Conservation (phyloP, 495 filamentous ascomycete species). For the Aspergillus cristatus region DNA sequence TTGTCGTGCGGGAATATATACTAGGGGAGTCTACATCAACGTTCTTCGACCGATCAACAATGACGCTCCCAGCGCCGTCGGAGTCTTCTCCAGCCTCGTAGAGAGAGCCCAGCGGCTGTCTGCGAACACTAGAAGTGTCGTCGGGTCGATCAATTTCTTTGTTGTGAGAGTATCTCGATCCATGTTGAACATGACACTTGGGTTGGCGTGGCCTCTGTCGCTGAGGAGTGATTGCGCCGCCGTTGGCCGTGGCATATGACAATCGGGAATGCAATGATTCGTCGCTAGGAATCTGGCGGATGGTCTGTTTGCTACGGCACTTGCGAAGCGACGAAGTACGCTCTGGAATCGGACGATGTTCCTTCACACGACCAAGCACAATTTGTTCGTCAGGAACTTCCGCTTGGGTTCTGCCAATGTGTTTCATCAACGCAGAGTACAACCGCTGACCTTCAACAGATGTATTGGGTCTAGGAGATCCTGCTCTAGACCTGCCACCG, state of each 20-base stretch:
- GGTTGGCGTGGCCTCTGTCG: constrained; percentile 1
- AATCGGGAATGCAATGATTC: constrained; percentile 21
- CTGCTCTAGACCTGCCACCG: constrained; percentile 2
- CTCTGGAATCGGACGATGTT: constrained; percentile 23
- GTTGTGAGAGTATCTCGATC: background rate
- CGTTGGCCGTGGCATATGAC: constrained; percentile 23
- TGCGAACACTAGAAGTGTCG: no score
- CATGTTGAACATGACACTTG: background rate
- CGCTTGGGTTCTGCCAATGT: constrained; percentile 34
- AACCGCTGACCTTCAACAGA: constrained; percentile 55
- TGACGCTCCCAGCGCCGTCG: constrained; percentile 14
- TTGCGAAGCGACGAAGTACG: constrained; percentile 20
- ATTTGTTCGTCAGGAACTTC: constrained; percentile 24
- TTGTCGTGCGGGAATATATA: constrained; percentile 48
- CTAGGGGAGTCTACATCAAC: constrained; percentile 32
- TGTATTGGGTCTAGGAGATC: constrained; percentile 11
- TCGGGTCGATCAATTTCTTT: background rate
- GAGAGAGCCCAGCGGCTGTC: no score
- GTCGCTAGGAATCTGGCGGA: constrained; percentile 25
- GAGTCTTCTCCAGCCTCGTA: constrained; percentile 4
- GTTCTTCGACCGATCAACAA: constrained; percentile 7
- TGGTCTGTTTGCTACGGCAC: constrained; percentile 19
- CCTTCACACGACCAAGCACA: constrained; percentile 21
- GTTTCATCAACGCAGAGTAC: constrained; percentile 66
- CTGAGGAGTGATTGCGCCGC: constrained; percentile 16